These are phyloP conservation scores for Ajuga chamaepitys DNA, from an alignment of 257 asterid species.

Conservation along the genomic window DNA sequence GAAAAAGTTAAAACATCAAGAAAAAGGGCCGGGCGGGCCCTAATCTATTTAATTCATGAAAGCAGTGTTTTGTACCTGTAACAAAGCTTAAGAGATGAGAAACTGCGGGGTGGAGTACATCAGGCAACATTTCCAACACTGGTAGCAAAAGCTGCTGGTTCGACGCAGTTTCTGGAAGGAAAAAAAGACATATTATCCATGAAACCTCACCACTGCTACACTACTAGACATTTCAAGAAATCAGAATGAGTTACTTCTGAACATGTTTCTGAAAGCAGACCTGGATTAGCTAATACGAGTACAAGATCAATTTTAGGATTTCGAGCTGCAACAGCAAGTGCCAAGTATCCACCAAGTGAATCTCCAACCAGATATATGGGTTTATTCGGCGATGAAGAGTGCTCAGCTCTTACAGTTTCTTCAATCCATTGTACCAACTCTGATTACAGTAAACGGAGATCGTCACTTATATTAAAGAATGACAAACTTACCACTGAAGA, in stretches of 20 bases:
- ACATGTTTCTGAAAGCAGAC: constrained; percentile 24
- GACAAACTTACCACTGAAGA: neutral
- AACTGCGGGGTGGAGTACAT: constrained; percentile 72
- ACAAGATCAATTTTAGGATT: constrained; percentile 82
- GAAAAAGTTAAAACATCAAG: no score
- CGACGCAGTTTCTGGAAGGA: constrained; percentile 86
- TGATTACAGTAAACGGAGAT: constrained; percentile 4
- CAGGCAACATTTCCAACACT: constrained; percentile 56
- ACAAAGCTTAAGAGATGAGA: no score
- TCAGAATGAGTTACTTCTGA: neutral
- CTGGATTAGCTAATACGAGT: constrained; percentile 77
- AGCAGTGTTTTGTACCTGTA: constrained; percentile 53
- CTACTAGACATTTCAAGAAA: neutral
- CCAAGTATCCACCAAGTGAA: constrained; percentile 93
- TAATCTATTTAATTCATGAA: neutral
- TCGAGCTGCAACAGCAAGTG: constrained; percentile 90
- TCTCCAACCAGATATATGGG: constrained; percentile 94
- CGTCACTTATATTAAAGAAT: neutral
- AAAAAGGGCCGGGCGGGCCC: no score
- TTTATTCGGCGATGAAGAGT: constrained; percentile 51
- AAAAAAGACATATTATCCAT: constrained; percentile 30
- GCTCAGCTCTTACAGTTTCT: constrained; percentile 54
- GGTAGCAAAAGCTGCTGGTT: constrained; percentile 76
- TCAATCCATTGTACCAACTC: constrained; percentile 50
- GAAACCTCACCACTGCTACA: neutral